Base-by-base conservation (phyloP, 345 rosid species). In the Capsella bursapastoris region DNA sequence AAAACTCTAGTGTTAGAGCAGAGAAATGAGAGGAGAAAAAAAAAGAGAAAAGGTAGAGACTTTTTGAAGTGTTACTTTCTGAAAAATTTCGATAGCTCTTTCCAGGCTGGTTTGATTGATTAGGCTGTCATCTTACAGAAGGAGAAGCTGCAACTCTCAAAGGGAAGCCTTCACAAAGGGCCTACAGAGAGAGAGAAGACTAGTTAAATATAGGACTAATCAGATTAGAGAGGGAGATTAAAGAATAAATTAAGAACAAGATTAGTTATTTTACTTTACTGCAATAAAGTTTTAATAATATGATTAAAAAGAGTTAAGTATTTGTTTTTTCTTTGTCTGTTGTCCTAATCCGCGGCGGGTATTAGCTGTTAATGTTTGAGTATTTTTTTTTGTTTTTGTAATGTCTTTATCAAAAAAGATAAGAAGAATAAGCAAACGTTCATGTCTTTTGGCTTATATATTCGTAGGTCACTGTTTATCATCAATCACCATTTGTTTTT, bases 61-160 rank as follows among this genome's bases (percentile, higher is more conserved):
- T 71, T 78, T 59, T 70, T 77, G 37, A 34, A 68, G 59, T 64
- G 72, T 44, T 70, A 77, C 80, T 78, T 75, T 76, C 72, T 78
- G 76, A 78, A 83, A 71, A 71, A 59, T 7, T 82, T 48, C 58
- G 7, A 32, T 32, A 73, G 76, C 84, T 65, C 89, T 89, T 89
- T 88, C 89, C 98, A 94, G 97, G 96, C 94, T 89, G 98, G 80
- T 83, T 48, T 5, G 35, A 5, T 79, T 79, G 43, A 38, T 43
- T 43, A 86, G 87, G 93, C 91, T 89, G 94, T 83, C 91, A 84
- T 74, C 34, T 79, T 74, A 79, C 82, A 64, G 48, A 60, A 57
- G 72, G 70, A 60, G 79, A 75, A 71, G 49, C 68, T 66, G 50
- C 68, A 48, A 48, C 49, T 45, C 49, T 22, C 25, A 22, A n/a